Conservation (phyloP, 2,329 filamentous ascomycete genomes). For the Alternaria viburni region DNA sequence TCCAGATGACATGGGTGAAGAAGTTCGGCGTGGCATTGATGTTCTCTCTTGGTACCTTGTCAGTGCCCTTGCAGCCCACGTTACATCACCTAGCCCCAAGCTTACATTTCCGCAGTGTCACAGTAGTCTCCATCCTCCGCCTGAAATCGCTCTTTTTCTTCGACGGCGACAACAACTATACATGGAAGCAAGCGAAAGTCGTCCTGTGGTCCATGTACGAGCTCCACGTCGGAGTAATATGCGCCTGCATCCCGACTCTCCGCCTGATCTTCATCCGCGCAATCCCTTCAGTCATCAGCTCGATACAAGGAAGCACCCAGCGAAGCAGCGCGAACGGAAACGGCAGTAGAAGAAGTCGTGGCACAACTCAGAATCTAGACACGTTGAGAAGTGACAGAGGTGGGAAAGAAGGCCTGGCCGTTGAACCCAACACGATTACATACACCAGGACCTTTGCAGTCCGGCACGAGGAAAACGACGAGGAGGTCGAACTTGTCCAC, state of each 20-base stretch:
- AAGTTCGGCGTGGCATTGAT: conserved; percentile 43
- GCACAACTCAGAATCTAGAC: conserved; percentile 15
- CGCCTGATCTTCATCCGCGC: conserved; percentile 43
- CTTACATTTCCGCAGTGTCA: conserved; percentile 5
- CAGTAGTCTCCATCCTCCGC: conserved; percentile 50
- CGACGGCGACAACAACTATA: conserved; percentile 46
- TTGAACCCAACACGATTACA: conserved; percentile 2
- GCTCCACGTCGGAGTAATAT: conserved; percentile 41
- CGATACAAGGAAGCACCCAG: conserved; percentile 17
- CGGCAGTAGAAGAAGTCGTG: conserved; percentile 19
- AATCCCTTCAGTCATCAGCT: conserved; percentile 41
- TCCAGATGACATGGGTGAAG: conserved; percentile 38
- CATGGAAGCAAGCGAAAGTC: conserved; percentile 36
- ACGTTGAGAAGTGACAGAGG: background rate
- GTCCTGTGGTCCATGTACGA: conserved; percentile 25
- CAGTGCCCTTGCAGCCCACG: background rate
- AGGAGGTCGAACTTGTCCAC: background rate
- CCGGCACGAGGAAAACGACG: conserved; percentile 5
- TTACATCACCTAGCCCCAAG: background rate
- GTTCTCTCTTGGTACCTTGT: conserved; percentile 40
- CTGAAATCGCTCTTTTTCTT: conserved; percentile 51
- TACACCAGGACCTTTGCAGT: conserved; percentile 8
- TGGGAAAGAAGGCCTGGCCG: background rate
- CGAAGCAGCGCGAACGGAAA: background rate
- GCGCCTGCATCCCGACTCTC: conserved; percentile 50